Percentiles rank a stretch among this genome's conserved stretches.
These are phyloP conservation scores for Zostera marina DNA, from an alignment of 116 monocot species.

Conservation along the genomic window DNA sequence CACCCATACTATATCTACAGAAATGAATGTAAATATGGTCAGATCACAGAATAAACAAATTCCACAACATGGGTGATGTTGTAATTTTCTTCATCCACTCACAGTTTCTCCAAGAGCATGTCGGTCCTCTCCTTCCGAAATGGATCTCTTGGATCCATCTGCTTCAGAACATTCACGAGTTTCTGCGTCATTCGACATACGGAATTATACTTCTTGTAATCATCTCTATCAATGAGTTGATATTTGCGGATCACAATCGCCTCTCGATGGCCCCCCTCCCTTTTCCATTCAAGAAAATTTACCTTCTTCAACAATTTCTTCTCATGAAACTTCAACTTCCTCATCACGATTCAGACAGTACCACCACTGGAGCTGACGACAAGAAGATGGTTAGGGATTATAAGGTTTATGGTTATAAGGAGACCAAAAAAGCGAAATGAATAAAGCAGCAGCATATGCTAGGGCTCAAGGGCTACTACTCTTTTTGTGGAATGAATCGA, in stretches of 20 bases:
- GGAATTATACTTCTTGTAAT: conserved; percentile 84
- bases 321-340: conserved; percentile 86
- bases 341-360: neutral
- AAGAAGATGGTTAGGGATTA: too few species aligned
- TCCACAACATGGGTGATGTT: too few species aligned
- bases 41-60: too few species aligned
- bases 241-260: conserved; percentile 54
- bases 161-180: conserved; percentile 54
- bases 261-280: conserved; percentile 60
- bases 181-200: conserved; percentile 81
- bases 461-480: too few species aligned
- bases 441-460: too few species aligned
- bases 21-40: too few species aligned
- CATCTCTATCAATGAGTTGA: conserved; percentile 64
- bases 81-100: conserved; percentile 1
- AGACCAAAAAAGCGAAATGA: too few species aligned
- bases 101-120: conserved; percentile 63
- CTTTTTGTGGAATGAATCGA: too few species aligned
- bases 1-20: conserved; percentile 81
- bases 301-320: conserved; percentile 91
- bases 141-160: conserved; percentile 77
- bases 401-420: too few species aligned
- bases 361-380: too few species aligned
- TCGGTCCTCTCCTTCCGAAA: conserved; percentile 82
- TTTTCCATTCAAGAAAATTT: conserved; percentile 67